Percentiles rank a stretch among this genome's conserved stretches.
Conservation (phyloP, 2,329 filamentous ascomycete genomes). For the Calonectria crousiana region DNA sequence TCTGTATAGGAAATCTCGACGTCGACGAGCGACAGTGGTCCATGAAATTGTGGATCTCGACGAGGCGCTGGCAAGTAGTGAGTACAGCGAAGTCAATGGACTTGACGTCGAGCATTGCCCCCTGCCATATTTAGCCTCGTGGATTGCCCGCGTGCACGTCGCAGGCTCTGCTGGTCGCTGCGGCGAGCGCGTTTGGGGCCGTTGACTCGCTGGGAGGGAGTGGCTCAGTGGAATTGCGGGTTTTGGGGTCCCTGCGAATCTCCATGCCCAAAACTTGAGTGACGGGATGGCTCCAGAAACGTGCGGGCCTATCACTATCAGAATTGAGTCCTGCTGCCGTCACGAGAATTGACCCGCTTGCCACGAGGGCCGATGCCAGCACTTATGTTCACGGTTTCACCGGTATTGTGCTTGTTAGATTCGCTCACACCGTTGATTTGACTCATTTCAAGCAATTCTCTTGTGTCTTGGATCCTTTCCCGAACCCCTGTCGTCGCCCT, state of each 20-base stretch:
- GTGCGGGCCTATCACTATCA: conserved; percentile 14
- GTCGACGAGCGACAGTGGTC: conserved; percentile 14
- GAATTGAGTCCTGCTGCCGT: conserved; percentile 11
- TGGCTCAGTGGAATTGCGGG: conserved; percentile 35
- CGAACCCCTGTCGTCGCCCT: neutral
- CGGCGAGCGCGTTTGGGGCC: conserved; percentile 7
- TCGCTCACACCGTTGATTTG: conserved; percentile 18
- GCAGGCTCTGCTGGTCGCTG: conserved; percentile 21
- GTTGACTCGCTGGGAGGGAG: conserved; percentile 40
- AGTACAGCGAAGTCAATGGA: conserved; percentile 29
- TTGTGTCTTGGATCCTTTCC: neutral
- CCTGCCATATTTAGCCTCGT: conserved; percentile 45
- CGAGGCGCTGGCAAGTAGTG: conserved; percentile 18
- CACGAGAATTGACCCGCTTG: conserved; percentile 17
- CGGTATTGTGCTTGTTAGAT: conserved; percentile 8
- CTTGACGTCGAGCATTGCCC: conserved; percentile 38
- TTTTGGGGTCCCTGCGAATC: conserved; percentile 39
- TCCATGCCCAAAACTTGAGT: conserved; percentile 27
- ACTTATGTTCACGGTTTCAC: neutral
- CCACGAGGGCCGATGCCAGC: conserved; percentile 8
- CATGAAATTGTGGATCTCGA: conserved; percentile 33
- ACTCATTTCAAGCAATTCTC: conserved; percentile 18
- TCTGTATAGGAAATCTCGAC: conserved; percentile 7
- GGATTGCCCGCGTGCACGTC: conserved; percentile 43
- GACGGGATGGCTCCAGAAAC: conserved; percentile 4